Conservation (phyloP, 495 filamentous ascomycete species). For the Neurospora sp. region DNA sequence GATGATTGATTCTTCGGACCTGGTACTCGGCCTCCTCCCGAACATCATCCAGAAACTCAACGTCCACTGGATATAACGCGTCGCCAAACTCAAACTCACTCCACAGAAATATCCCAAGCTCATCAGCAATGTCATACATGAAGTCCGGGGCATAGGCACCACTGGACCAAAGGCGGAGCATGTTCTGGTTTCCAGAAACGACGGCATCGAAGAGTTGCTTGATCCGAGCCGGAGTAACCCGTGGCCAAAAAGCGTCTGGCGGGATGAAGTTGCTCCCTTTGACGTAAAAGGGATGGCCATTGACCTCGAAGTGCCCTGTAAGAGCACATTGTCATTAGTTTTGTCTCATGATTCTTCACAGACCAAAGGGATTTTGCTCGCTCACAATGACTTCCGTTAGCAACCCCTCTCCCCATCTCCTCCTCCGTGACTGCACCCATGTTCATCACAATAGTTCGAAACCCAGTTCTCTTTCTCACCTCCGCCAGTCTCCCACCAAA, state of each 20-base stretch:
- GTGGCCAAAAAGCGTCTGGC: constrained; percentile 57
- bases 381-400: constrained; percentile 50
- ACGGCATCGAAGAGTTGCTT: constrained; percentile 47
- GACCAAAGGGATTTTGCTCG: not conserved
- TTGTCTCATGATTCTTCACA: no score
- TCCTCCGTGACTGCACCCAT: constrained; percentile 47
- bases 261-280: constrained; percentile 61
- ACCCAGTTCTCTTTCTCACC: constrained; percentile 50
- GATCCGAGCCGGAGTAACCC: constrained; percentile 46
- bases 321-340: not conserved
- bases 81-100: constrained; percentile 60
- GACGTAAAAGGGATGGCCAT: constrained; percentile 58
- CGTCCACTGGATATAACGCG: constrained; percentile 49
- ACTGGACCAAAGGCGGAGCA: constrained; percentile 59
- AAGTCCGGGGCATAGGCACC: constrained; percentile 57
- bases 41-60: constrained; percentile 49
- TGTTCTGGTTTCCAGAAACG: constrained; percentile 54
- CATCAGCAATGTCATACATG: constrained; percentile 59
- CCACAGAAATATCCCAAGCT: constrained; percentile 57
- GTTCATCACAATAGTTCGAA: constrained; percentile 60
- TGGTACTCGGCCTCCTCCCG: constrained; percentile 51
- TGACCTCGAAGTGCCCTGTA: constrained; percentile 52
- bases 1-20: constrained; percentile 54
- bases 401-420: constrained; percentile 47
- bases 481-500: constrained; percentile 29